These are phyloP conservation scores for Starmerella gropengiesseri DNA, from an alignment of 805 yeast species.

Conservation along the genomic window DNA sequence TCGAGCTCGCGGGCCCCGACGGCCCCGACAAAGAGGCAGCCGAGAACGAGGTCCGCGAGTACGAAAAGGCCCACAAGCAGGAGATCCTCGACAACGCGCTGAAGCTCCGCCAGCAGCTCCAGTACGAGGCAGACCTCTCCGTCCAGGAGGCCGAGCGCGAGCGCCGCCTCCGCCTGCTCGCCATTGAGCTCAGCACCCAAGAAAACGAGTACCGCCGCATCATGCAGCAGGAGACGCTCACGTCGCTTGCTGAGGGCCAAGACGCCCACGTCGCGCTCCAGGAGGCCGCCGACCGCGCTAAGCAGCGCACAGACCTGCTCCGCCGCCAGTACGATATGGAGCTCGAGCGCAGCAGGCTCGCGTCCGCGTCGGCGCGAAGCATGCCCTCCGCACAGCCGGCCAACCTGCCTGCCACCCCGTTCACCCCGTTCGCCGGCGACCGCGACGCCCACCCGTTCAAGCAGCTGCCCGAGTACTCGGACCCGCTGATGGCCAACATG, in stretches of 20 bases:
- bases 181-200: slow-evolving; percentile 53
- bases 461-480: slow-evolving; percentile 42
- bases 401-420: slow-evolving; percentile 40
- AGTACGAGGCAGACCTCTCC: slow-evolving; percentile 50
- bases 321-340: slow-evolving; percentile 45
- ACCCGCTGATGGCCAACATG: slow-evolving; percentile 47
- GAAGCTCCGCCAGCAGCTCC: slow-evolving; percentile 59
- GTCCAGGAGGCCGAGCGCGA: slow-evolving; percentile 61
- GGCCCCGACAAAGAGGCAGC: slow-evolving; percentile 61
- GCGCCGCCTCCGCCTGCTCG: slow-evolving; percentile 39
- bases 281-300: slow-evolving; percentile 41
- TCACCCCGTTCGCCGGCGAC: slow-evolving; percentile 92
- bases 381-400: slow-evolving; percentile 16
- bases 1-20: slow-evolving; percentile 58
- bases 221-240: slow-evolving; percentile 47
- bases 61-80: slow-evolving; percentile 60
- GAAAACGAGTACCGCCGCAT: slow-evolving; percentile 34
- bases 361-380: slow-evolving; percentile 21
- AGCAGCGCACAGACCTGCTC: slow-evolving; percentile 55
- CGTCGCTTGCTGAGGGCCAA: slow-evolving; percentile 38
- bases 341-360: slow-evolving; percentile 27
- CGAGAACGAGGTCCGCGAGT: slow-evolving; percentile 40
- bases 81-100: slow-evolving; percentile 68
- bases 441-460: slow-evolving; percentile 48
- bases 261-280: slow-evolving; percentile 42